phyloP scores from a whole-genome alignment of 176 grass and related monocot genomes.

The Coix lacrymajobi region DNA sequence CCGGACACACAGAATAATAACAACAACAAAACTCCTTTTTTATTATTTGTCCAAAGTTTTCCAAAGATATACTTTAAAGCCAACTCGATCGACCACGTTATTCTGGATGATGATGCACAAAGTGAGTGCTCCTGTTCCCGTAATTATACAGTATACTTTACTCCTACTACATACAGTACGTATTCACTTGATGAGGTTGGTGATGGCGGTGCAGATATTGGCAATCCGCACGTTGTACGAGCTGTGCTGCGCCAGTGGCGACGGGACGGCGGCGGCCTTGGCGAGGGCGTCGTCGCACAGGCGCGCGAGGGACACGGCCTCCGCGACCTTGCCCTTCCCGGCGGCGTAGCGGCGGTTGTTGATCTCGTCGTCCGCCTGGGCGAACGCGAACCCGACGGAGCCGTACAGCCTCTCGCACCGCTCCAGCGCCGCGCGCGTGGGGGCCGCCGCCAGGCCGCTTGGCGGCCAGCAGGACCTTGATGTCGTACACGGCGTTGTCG shows the following conservation, averaged over 20 bases:
- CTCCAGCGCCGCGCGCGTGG: background rate
- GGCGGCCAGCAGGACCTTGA: background rate
- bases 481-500: conserved; percentile 17
- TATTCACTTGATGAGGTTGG: conserved; percentile 38
- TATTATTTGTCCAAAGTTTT: too few species aligned
- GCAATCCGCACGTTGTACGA: conserved; percentile 20
- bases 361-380: conserved; percentile 31
- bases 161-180: background rate
- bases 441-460: too few species aligned
- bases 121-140: too few species aligned
- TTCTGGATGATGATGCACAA: too few species aligned
- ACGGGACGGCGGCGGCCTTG: conserved; percentile 10
- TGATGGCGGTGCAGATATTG: conserved; percentile 28
- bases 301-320: conserved; percentile 19
- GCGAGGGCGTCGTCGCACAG: conserved; percentile 34
- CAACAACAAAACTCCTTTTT: too few species aligned
- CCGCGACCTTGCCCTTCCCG: conserved; percentile 14
- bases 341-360: conserved; percentile 22
- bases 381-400: conserved; percentile 22
- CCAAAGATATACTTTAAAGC: too few species aligned
- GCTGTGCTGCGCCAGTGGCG: conserved; percentile 19
- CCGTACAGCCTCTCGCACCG: conserved; percentile 25
- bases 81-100: too few species aligned
- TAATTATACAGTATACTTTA: too few species aligned
- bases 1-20: too few species aligned